A percentile compares a stretch with the other conserved stretches of the same genome.
Evolutionary conservation across 176 grass and related monocot genomes (phyloP).

Genomic region (Aechmea fasciata): DNA sequence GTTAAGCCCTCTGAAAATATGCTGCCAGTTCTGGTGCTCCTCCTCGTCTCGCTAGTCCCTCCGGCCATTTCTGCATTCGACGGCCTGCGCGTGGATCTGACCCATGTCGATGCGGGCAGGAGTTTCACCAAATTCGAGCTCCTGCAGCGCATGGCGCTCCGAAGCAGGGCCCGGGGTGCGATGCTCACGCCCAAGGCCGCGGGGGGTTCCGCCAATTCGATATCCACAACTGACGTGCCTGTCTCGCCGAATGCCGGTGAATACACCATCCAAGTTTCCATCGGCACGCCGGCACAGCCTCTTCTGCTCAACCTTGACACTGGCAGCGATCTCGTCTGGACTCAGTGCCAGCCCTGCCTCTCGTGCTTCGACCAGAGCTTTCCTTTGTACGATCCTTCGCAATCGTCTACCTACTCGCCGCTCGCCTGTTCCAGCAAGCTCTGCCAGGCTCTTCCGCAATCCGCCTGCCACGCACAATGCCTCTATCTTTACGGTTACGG

Average conservation of each 20-base stretch:
- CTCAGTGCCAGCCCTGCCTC: slow-evolving; percentile 17
- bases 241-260: neutral
- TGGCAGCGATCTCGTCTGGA: slow-evolving; percentile 59
- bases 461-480: slow-evolving; percentile 16
- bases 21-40: too few relatives aligned
- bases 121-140: too few relatives aligned
- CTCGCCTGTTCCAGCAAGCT: slow-evolving; percentile 21
- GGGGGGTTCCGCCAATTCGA: too few relatives aligned
- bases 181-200: too few relatives aligned
- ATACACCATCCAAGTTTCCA: slow-evolving; percentile 31
- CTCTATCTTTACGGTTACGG: slow-evolving; percentile 41
- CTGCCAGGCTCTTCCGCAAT: neutral
- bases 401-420: slow-evolving; percentile 27
- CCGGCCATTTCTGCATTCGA: too few relatives aligned
- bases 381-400: slow-evolving; percentile 15
- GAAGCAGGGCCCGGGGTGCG: too few relatives aligned
- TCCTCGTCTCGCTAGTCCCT: too few relatives aligned
- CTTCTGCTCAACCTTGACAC: slow-evolving; percentile 45
- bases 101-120: too few relatives aligned
- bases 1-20: too few relatives aligned
- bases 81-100: too few relatives aligned
- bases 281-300: slow-evolving; percentile 37
- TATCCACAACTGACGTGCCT: too few relatives aligned
- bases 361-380: neutral
- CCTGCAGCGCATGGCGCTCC: too few relatives aligned